These are phyloP conservation scores for Irpex sp. DNA, from an alignment of 1,284 basidiomycete genomes.

Conservation along the genomic window DNA sequence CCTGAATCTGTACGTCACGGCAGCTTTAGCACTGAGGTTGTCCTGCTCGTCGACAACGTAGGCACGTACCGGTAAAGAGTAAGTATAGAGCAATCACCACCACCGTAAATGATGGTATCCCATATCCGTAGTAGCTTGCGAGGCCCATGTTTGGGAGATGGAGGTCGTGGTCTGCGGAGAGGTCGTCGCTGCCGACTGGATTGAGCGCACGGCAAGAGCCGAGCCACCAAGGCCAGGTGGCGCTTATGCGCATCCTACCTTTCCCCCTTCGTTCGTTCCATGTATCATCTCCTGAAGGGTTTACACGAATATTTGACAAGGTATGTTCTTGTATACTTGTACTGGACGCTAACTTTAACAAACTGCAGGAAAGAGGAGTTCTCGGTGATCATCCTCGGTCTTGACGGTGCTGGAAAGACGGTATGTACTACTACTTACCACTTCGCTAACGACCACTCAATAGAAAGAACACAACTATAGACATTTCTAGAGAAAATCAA, in stretches of 20 bases:
- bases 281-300: constrained; percentile 92
- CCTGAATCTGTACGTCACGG: constrained; percentile 61
- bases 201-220: background rate
- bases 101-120: constrained; percentile 62
- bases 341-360: constrained; percentile 3
- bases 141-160: constrained; percentile 37
- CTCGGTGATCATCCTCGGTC: constrained; percentile 88
- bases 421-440: constrained; percentile 37
- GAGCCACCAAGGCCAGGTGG: background rate
- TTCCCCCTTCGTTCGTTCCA: constrained; percentile 24
- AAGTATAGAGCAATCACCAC: constrained; percentile 77
- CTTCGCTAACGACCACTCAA: background rate
- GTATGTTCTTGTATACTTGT: constrained; percentile 42
- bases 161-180: constrained; percentile 12
- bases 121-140: constrained; percentile 59
- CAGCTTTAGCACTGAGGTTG: background rate
- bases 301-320: constrained; percentile 86
- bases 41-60: background rate
- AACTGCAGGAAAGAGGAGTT: constrained; percentile 82
- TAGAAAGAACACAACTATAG: constrained; percentile 33
- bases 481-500: constrained; percentile 92
- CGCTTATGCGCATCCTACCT: background rate
- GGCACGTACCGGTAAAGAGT: constrained; percentile 72
- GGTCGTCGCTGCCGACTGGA: background rate
- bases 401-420: constrained; percentile 90